Evolutionary conservation across 495 filamentous ascomycete species (phyloP), one percentile per base, ranked within the genome.

Genomic region (Aspergillus nidulans): DNA sequence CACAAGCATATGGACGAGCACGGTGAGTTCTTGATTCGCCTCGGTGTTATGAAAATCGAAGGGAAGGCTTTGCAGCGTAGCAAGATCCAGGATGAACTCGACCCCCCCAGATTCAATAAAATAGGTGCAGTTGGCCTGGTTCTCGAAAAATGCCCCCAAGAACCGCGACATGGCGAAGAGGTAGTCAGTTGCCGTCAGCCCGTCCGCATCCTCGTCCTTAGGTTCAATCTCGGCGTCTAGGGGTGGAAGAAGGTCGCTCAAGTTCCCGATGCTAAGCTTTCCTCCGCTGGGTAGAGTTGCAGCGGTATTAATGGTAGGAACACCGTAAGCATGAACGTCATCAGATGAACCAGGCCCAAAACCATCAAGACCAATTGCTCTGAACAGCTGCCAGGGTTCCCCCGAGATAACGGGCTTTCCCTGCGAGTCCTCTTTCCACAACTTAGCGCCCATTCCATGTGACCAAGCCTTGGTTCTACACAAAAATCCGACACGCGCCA

Each of bases 71-170:
- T 91, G 85, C 23, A 91, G 78, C 9, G 87, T 87, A 25, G 84
- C 85, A 52, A 96, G 81, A 62, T 95, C 89, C 25, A 99, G 74
- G n/a, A 97, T 73, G 52, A 85, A 80, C 60, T 96, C 90, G 36
- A 91, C 83, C 3, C 89, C 95, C 47, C 90, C 89, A 49, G 80
- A 81, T 48, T 86, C 80, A 53, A 92, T 83, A 59, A 97, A 91
- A 18, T 81, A 77, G 10, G 79, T 77, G 68, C 90, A 94, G 44
- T 94, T 81, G 39, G 77, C 76, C 30, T 81, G 76, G 64, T 96
- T 96, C 56, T 80, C 77, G 57, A 95, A 85, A 67, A 96, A 89
- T 1, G 86, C 80, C 38, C 79, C 72, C 26, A 99, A 70, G 65
- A 97, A 97, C 21, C 82, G 81, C 44, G 85, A 77, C 13, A 89